Base-by-base conservation (phyloP, 2,329 filamentous ascomycete genomes). In the Thermoascus crustaceus region DNA sequence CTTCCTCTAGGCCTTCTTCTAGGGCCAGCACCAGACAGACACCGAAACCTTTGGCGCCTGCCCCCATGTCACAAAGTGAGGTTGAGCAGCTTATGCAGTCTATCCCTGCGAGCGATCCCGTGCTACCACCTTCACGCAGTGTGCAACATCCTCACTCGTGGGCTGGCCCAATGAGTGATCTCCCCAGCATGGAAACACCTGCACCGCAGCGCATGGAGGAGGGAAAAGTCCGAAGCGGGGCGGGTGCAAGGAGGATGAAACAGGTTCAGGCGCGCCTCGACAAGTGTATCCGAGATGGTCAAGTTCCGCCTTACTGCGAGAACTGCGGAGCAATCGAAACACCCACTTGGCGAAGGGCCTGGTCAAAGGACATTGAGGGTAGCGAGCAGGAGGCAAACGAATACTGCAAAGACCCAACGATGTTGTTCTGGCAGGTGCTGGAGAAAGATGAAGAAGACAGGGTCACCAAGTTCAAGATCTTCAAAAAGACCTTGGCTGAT, bases 311-410 rank as follows among this genome's bases (percentile, higher is more conserved):
- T 1, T 96, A 81, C 53, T 98, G 91, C 58, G 76, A 76, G 44
- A 94, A 96, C 50, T 98, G 91, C 50, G 91, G 91, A 4, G 84
- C 87, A 5, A 94, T 98, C 38, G 85, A 96, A 50, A 98, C 91
- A 0, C 85, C 89, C 0, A 95, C 89, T 0, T 98, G 91, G 91
- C 80, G 91, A 41, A 91, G 89, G 53, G 85, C 91, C 8, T 95
- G 82, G 72, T 78, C 79, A n/a, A 85, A 86, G 51, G 72, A 84
- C 5, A 72, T 80, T 30, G 67, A 76, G 10, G 87, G 85, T 1
- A 71, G 72, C 20, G 85, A 86, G 0, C 71, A 75, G 3, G 76
- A 80, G 40, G 72, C 84, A 30, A 77, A 85, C 39, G 77, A 81
- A 35, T 84, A 80, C 0, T 78, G 83, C 40, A 80, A 81, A 48